Evolutionary conservation across 2,329 filamentous ascomycete species (phyloP).

Genomic region (Colletotrichum liriopes): DNA sequence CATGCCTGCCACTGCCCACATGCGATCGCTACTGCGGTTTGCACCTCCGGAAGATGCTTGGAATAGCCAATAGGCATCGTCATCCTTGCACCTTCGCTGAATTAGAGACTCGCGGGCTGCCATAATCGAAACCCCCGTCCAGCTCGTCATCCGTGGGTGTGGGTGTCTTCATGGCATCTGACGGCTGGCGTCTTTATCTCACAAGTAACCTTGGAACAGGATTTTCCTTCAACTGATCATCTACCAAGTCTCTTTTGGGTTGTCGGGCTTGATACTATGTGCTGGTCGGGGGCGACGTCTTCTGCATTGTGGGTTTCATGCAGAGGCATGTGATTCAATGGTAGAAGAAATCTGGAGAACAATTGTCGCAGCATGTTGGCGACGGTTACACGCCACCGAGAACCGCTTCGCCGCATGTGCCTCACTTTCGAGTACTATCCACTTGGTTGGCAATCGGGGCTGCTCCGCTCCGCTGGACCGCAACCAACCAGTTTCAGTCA

Average conservation of each 20-base stretch:
- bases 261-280: background rate
- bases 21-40: background rate
- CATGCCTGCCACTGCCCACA: constrained; percentile 10
- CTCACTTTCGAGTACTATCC: constrained; percentile 1
- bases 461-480: constrained; percentile 5
- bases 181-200: background rate
- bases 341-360: background rate
- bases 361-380: background rate
- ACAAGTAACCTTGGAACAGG: background rate
- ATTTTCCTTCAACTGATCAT: no score
- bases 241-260: background rate
- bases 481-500: background rate
- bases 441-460: background rate
- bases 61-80: background rate
- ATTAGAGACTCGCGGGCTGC: background rate
- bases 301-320: background rate
- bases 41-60: background rate
- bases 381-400: constrained; percentile 7
- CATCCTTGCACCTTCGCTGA: background rate
- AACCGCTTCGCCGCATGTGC: constrained; percentile 6
- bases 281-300: background rate
- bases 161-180: background rate
- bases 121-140: background rate
- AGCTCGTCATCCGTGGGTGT: background rate
- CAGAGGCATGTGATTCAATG: background rate